Evolutionary conservation across 495 filamentous ascomycete species (phyloP).

Genomic region (Choiromyces venosus): DNA sequence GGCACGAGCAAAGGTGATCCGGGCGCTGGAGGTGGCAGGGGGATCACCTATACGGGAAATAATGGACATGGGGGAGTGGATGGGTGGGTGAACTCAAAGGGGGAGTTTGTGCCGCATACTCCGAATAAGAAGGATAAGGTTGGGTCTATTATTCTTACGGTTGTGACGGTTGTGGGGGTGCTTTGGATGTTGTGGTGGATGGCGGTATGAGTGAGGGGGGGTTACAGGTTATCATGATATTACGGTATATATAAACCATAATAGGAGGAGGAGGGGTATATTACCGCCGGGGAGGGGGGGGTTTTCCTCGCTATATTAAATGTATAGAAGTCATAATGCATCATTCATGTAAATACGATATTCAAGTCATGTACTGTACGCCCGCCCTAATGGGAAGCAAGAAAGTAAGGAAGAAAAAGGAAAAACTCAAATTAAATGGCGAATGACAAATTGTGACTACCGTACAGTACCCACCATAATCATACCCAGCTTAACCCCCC

Average conservation of each 20-base stretch:
- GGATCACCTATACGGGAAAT: background rate
- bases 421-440: background rate
- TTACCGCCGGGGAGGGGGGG: background rate
- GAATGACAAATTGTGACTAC: background rate
- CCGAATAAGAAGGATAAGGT: background rate
- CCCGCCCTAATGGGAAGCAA: background rate
- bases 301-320: background rate
- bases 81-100: constrained; percentile 1
- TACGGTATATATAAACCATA: too few species aligned
- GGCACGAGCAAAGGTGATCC: constrained; percentile 72
- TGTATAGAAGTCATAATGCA: background rate
- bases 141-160: background rate
- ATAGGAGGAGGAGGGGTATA: background rate
- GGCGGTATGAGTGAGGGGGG: background rate
- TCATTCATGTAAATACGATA: background rate
- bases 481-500: background rate
- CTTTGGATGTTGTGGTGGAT: constrained; percentile 1
- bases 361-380: background rate
- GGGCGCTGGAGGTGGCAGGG: constrained; percentile 50
- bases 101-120: background rate
- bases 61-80: background rate
- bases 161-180: background rate
- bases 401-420: background rate
- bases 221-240: background rate
- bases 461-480: too few species aligned